Percentiles rank a stretch among this genome's conserved stretches.
Evolutionary conservation across 148 eudicot genomes (phyloP).

Genomic region (Selenicereus undatus): DNA sequence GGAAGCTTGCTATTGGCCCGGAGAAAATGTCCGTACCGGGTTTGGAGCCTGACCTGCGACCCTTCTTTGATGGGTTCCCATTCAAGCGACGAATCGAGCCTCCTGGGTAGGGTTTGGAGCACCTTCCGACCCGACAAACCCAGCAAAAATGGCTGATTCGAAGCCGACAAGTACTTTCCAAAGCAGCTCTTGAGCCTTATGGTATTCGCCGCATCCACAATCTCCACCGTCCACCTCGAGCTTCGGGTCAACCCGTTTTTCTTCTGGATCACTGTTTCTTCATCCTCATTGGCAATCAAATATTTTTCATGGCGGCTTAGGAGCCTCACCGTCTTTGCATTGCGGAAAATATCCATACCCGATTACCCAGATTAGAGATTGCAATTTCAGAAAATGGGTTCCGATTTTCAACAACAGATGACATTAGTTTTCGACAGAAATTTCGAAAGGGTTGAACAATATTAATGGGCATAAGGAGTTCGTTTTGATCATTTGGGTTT

Average conservation of each 20-base stretch:
- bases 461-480: not conserved
- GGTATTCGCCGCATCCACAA: not conserved
- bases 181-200: conserved; percentile 45
- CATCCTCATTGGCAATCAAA: not conserved
- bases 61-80: conserved; percentile 57
- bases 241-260: not conserved
- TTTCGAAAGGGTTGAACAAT: not conserved
- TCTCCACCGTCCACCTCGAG: conserved; percentile 30
- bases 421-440: not conserved
- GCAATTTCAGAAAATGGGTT: conserved; percentile 17
- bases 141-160: conserved; percentile 41
- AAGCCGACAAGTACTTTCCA: conserved; percentile 57
- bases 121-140: conserved; percentile 59
- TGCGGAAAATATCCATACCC: conserved; percentile 65
- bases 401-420: not conserved
- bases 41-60: conserved; percentile 37
- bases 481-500: no score
- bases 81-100: conserved; percentile 43
- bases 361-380: conserved; percentile 17
- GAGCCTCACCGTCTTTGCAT: conserved; percentile 66
- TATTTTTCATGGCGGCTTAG: conserved; percentile 47
- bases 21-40: conserved; percentile 53
- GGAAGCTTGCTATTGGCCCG: conserved; percentile 68
- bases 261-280: not conserved
- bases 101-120: conserved; percentile 34